Evolutionary conservation across 371 early-diverging fungal species (phyloP).

Genomic region (Smittium culicis): DNA sequence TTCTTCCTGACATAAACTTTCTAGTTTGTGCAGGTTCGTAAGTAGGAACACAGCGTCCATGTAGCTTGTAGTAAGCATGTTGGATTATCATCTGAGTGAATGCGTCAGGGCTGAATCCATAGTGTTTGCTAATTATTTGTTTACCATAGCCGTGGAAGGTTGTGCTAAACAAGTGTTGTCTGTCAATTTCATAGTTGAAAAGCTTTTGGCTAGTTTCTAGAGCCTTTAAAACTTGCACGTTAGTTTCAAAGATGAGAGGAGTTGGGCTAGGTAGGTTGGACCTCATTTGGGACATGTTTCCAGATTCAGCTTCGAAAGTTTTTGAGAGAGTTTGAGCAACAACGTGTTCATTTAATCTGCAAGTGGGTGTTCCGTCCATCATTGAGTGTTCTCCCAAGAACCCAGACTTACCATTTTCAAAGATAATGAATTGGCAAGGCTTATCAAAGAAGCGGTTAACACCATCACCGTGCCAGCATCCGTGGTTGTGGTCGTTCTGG

Average conservation of each 20-base stretch:
- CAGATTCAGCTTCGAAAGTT: slow-evolving; percentile 31
- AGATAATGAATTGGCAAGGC: slow-evolving; percentile 80
- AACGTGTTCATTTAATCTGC: slow-evolving; percentile 49
- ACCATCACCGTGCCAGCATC: slow-evolving; percentile 88
- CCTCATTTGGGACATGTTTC: slow-evolving; percentile 31
- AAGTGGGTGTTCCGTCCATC: slow-evolving; percentile 91
- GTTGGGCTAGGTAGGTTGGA: slow-evolving; percentile 44
- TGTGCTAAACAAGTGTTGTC: slow-evolving; percentile 68
- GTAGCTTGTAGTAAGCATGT: slow-evolving; percentile 49
- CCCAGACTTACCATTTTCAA: slow-evolving; percentile 90
- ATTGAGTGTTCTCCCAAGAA: slow-evolving; percentile 91
- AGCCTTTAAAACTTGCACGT: slow-evolving; percentile 35
- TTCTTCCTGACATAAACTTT: slow-evolving; percentile 62
- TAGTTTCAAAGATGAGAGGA: slow-evolving; percentile 52
- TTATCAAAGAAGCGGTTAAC: slow-evolving; percentile 91
- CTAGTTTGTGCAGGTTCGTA: slow-evolving; percentile 68
- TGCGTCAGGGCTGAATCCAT: slow-evolving; percentile 63
- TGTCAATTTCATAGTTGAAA: slow-evolving; percentile 52
- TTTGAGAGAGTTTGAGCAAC: slow-evolving; percentile 34
- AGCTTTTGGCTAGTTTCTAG: slow-evolving; percentile 46
- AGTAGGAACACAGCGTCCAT: slow-evolving; percentile 45
- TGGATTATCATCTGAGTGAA: slow-evolving; percentile 70
- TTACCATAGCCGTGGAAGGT: slow-evolving; percentile 80
- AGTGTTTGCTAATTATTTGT: slow-evolving; percentile 66
- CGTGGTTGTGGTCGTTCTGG: slow-evolving; percentile 60